phyloP scores from a whole-genome alignment of 139 green algal genomes.

The Zygnema circumcarinatum region DNA sequence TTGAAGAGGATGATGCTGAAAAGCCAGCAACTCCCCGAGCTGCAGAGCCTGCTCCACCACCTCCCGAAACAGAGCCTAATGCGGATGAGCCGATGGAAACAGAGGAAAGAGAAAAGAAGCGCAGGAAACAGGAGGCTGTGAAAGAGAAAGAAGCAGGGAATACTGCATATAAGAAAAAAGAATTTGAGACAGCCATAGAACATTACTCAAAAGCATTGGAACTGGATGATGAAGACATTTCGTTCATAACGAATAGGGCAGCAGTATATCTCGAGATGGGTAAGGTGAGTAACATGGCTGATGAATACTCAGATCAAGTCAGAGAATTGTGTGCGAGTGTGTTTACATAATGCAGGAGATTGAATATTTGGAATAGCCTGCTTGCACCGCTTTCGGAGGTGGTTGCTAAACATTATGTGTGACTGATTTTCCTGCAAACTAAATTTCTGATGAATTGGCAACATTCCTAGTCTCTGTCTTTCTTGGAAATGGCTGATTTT shows the following conservation, averaged over 20 bases:
- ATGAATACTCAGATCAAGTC: not conserved
- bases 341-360: no score
- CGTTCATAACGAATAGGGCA: constrained; percentile 94
- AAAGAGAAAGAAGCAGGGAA: constrained; percentile 91
- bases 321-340: no score
- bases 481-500: no score
- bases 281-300: constrained; percentile 60
- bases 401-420: no score
- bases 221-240: constrained; percentile 87
- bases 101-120: constrained; percentile 55
- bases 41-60: not conserved
- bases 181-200: constrained; percentile 86
- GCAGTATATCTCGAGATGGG: constrained; percentile 93
- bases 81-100: constrained; percentile 31
- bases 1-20: constrained; percentile 1
- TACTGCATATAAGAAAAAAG: constrained; percentile 89
- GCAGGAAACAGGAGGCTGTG: constrained; percentile 61
- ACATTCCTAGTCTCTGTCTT: no score
- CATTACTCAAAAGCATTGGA: constrained; percentile 91
- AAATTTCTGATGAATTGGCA: no score
- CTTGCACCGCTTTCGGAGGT: no score
- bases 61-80: constrained; percentile 35
- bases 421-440: no score
- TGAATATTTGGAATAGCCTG: no score
- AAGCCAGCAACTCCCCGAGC: not conserved